Conservation (phyloP, 139 green algal genomes). For the Asterochloris sp. region DNA sequence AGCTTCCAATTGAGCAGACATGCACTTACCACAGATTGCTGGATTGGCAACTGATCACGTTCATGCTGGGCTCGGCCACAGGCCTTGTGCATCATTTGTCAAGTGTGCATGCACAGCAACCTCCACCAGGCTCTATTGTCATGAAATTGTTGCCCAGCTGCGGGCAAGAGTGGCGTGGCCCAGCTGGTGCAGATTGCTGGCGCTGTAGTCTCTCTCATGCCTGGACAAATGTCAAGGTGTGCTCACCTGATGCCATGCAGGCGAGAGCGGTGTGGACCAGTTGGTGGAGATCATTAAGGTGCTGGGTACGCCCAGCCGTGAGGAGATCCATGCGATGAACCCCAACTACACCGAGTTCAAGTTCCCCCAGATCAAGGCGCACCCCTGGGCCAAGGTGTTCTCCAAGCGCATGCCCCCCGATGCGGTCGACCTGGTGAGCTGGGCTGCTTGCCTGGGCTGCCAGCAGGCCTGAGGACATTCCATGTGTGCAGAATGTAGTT, state of each 20-base stretch:
- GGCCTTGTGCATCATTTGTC: no score
- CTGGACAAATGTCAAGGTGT: background rate
- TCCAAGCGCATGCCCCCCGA: conserved; percentile 87
- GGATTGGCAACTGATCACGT: no score
- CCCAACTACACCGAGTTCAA: conserved; percentile 99
- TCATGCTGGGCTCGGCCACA: no score
- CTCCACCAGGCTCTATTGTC: no score
- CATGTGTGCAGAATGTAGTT: background rate
- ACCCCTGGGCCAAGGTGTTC: conserved; percentile 97
- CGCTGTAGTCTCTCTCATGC: no score
- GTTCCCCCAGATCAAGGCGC: conserved; percentile 96
- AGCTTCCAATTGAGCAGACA: no score
- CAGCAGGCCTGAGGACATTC: background rate
- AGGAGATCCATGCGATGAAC: conserved; percentile 99
- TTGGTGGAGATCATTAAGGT: conserved; percentile 99
- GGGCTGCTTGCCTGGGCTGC: background rate
- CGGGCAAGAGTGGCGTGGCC: no score
- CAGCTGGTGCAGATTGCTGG: no score
- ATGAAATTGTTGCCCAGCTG: no score
- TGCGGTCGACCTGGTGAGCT: conserved; percentile 84
- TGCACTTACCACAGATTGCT: no score
- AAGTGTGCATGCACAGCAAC: no score
- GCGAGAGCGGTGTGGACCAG: conserved; percentile 97
- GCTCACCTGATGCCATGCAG: conserved; percentile 14
- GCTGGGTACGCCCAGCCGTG: conserved; percentile 87